phyloP scores from a whole-genome alignment of 2,329 filamentous ascomycete genomes.

The Cryphonectria parasitica region DNA sequence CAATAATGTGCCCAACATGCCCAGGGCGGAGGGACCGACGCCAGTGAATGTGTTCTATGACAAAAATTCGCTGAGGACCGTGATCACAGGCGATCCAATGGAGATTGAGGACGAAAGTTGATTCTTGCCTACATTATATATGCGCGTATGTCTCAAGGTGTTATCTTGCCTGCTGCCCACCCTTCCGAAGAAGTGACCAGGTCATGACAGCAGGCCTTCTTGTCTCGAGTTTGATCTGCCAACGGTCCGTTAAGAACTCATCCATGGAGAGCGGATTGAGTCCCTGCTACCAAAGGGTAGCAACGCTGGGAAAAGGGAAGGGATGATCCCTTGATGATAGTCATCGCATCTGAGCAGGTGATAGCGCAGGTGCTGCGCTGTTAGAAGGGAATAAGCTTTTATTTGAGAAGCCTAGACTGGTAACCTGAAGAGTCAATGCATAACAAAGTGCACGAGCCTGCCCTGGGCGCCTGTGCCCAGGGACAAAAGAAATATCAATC shows the following conservation, averaged over 20 bases:
- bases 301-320: slow-evolving; percentile 63
- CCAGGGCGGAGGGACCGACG: slow-evolving; percentile 9
- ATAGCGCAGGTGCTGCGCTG: slow-evolving; percentile 20
- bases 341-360: background rate
- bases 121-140: background rate
- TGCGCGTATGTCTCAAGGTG: slow-evolving; percentile 35
- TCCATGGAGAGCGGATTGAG: slow-evolving; percentile 66
- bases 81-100: slow-evolving; percentile 4
- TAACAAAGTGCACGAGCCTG: slow-evolving; percentile 20
- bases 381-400: slow-evolving; percentile 16
- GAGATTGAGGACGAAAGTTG: background rate
- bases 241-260: slow-evolving; percentile 81
- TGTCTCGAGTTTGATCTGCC: slow-evolving; percentile 59
- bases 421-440: slow-evolving; percentile 20
- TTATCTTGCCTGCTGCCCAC: slow-evolving; percentile 49
- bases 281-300: slow-evolving; percentile 76
- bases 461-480: slow-evolving; percentile 15
- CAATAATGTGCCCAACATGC: background rate
- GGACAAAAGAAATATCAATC: background rate
- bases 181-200: slow-evolving; percentile 39
- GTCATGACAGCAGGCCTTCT: slow-evolving; percentile 45
- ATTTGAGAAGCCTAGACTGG: slow-evolving; percentile 26
- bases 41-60: slow-evolving; percentile 5
- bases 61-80: background rate
- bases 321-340: background rate